These are phyloP conservation scores for Diaporthe eres DNA, from an alignment of 2,329 filamentous ascomycete species.

Conservation along the genomic window DNA sequence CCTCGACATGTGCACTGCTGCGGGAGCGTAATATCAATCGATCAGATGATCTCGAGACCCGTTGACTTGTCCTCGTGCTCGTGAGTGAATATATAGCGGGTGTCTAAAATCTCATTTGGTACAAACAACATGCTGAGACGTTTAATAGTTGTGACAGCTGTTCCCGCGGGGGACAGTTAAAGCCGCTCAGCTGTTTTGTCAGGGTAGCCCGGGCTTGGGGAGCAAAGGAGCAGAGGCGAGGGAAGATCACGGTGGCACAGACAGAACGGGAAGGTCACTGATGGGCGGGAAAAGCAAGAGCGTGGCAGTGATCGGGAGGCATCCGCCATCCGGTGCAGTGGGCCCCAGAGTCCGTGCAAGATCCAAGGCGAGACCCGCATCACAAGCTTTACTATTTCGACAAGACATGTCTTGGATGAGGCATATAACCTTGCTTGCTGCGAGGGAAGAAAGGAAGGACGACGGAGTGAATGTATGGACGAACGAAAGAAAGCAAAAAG, in stretches of 20 bases:
- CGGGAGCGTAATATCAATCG: neutral
- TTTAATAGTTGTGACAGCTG: conserved; percentile 5
- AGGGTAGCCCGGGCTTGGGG: conserved; percentile 3
- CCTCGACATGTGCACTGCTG: neutral
- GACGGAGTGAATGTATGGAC: neutral
- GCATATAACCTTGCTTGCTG: conserved; percentile 6
- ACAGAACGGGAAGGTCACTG: conserved; percentile 24
- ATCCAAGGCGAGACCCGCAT: conserved; percentile 19
- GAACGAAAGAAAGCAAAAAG: neutral
- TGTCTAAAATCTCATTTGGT: neutral
- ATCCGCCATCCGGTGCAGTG: conserved; percentile 9
- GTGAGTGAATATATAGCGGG: neutral
- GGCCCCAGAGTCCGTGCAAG: conserved; percentile 24
- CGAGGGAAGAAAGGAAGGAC: neutral
- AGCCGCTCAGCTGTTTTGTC: neutral
- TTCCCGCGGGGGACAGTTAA: neutral
- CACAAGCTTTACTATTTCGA: conserved; percentile 20
- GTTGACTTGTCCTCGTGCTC: neutral
- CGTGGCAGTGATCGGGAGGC: conserved; percentile 13
- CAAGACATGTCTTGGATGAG: conserved; percentile 30
- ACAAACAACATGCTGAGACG: neutral
- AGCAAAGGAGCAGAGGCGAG: conserved; percentile 6
- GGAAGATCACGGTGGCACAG: conserved; percentile 8
- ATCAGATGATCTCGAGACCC: neutral
- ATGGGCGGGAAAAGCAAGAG: conserved; percentile 25